Evolutionary conservation across 2,329 filamentous ascomycete genomes (phyloP), one percentile per base, ranked within the genome.

Genomic region (Dendryphion nanum): DNA sequence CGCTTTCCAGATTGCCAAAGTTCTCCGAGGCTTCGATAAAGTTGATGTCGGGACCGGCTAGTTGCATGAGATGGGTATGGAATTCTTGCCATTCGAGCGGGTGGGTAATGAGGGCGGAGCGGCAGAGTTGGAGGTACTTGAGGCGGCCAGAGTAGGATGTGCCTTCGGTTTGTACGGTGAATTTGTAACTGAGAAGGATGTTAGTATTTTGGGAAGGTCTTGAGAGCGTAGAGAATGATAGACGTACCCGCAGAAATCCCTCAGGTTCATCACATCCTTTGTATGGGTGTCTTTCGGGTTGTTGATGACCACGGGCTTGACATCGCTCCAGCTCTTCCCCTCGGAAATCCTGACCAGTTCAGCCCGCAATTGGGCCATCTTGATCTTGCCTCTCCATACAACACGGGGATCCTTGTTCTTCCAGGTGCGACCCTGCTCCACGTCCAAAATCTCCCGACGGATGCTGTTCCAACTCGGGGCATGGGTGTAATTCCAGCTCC

Each of bases 111-210:
- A 62, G 44, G 10, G 57, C 57, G 15, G 55, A 61, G 20, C 56
- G 55, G 50, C 75, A 78, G 42, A 74, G 73, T 38, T 77, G 69
- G 1, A 77, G 62, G 42, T 78, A 77, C 48, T 77, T 77, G 6
- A 75, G 67, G 3, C 73, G 69, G 2, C 74, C 75, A 3, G 75
- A 78, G 57, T 76, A 78, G 6, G 71, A 75, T 26, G 69, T 69
- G 0, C 75, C 76, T 54, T 78, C 76, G 1, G 73, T 74, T 39
- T 78, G 74, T 2, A 71, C 69, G 1, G 77, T 65, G 49, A 72
- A 79, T 59, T 74, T 74, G 50, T 77, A 79, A 20, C 64, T 64
- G 19, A 23, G n/a, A 30, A 18, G 15, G 12, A 10, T 23, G 17
- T 48, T 38, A 37, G 26, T 14, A 19, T 30, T 16, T 13, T 37